A percentile compares a stretch with the other conserved stretches of the same genome.
phyloP scores from a whole-genome alignment of 306 rosid species.

The Neltuma alba region DNA sequence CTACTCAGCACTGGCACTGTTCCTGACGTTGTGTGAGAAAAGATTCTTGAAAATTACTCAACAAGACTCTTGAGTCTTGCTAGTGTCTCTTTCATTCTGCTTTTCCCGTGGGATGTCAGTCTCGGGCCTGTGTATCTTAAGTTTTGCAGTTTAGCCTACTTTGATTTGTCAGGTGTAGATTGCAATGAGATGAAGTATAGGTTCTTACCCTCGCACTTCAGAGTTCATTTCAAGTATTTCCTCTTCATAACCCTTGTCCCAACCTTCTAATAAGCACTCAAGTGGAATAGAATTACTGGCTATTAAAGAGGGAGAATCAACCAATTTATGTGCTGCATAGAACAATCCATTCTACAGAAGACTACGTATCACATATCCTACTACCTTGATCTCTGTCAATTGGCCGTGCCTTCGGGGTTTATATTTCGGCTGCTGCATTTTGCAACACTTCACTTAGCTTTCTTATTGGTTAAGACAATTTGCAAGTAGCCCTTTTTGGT shows the following conservation, averaged over 20 bases:
- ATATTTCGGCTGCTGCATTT: not conserved
- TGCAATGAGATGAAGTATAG: not conserved
- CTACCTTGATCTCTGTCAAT: not conserved
- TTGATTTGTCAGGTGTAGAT: not conserved
- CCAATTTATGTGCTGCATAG: not conserved
- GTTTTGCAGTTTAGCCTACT: not conserved
- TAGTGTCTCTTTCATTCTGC: not conserved
- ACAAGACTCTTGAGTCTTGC: not conserved
- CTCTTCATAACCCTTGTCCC: not conserved
- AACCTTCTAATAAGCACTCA: not conserved
- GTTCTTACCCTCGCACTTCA: not conserved
- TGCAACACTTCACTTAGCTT: not conserved
- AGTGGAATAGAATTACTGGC: not conserved
- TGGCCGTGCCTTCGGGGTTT: not conserved
- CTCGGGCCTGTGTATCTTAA: not conserved
- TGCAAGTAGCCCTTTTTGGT: not conserved
- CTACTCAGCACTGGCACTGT: not conserved
- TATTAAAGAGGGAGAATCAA: not conserved
- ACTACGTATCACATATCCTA: not conserved
- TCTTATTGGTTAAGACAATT: not conserved
- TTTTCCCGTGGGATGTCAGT: not conserved
- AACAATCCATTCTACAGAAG: not conserved
- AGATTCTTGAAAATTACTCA: not conserved
- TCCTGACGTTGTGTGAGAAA: not conserved
- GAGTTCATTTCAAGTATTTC: constrained; percentile 10